Base-by-base conservation (phyloP, 2,329 filamentous ascomycete genomes). In the Aspergillus novofumigatus region DNA sequence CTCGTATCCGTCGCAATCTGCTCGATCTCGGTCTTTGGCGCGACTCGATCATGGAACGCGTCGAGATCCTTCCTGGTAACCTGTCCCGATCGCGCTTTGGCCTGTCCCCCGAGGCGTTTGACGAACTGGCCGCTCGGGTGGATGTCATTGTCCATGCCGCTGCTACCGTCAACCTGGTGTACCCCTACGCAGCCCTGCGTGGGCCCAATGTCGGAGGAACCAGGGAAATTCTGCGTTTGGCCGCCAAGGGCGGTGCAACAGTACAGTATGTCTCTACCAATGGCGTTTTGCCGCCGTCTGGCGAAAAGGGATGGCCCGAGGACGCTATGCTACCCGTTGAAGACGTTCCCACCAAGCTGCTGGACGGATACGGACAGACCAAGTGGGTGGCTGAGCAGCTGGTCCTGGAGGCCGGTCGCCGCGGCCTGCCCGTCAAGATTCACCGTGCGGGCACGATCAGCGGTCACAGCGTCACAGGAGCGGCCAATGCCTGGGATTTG, bases 311-410 rank as follows among this genome's bases (percentile, higher is more conserved):
- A 10, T 92, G 89, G 89, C 73, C 83, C 1, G 90, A 92, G 70
- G 83, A 86, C 59, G 77, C 84, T 9, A 86, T 87, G 75, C 77
- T 92, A 17, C 79, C 81, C 29, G 81, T 90, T 4, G 83, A 88
- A 11, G 83, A 87, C 49, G 89, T 92, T 1, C 86, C 88, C 0
- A 82, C 79, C 47, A 88, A 88, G 69, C 77, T 92, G 4, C 75
- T 82, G 1, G 88, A 91, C 65, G 89, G 89, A 1, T 92, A 92
- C 61, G 88, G 88, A 0, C 89, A 91, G 72, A 90, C 88, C 0
- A 92, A 92, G 69, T 92, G 89, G 89, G 89, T 90, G 29, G 88
- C 89, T 2, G 89, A 92, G 69, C 85, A 88, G 69, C 84, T 92
- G 3, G 86, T 90, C 8, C 78, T 84, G 10, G 87, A 91, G 67